Conservation (phyloP, 2,329 filamentous ascomycete species). For the Aspergillus ruber region DNA sequence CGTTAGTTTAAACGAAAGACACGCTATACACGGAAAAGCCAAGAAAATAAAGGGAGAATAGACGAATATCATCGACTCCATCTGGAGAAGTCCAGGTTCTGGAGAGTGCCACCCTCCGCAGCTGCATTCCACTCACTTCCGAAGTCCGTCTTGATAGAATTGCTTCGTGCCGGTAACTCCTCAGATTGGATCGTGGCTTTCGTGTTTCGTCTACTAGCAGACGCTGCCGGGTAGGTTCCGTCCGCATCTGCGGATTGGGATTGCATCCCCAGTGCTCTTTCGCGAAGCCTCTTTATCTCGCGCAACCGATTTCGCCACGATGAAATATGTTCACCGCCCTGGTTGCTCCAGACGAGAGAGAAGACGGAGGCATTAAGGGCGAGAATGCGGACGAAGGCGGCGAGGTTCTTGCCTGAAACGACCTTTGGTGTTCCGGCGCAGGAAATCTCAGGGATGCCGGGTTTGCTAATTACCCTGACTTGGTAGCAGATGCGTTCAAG, state of each 20-base stretch:
- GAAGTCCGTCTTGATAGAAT: constrained; percentile 27
- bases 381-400: constrained; percentile 77
- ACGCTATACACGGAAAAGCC: not conserved
- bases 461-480: constrained; percentile 81
- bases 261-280: constrained; percentile 39
- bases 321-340: constrained; percentile 73
- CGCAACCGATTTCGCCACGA: constrained; percentile 83
- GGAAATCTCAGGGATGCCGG: constrained; percentile 85
- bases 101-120: constrained; percentile 31
- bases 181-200: constrained; percentile 34
- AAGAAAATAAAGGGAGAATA: not conserved
- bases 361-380: constrained; percentile 93
- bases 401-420: constrained; percentile 72
- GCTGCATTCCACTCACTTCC: constrained; percentile 32
- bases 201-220: constrained; percentile 30
- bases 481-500: constrained; percentile 60
- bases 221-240: constrained; percentile 25
- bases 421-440: constrained; percentile 85
- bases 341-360: constrained; percentile 74
- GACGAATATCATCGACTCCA: constrained; percentile 29
- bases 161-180: constrained; percentile 25
- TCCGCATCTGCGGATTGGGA: constrained; percentile 18
- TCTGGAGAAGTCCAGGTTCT: constrained; percentile 38
- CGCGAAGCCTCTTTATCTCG: constrained; percentile 75
- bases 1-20: not conserved